These are phyloP conservation scores for Akanthomyces uredinophilus DNA, from an alignment of 2,329 filamentous ascomycete species.

Conservation along the genomic window DNA sequence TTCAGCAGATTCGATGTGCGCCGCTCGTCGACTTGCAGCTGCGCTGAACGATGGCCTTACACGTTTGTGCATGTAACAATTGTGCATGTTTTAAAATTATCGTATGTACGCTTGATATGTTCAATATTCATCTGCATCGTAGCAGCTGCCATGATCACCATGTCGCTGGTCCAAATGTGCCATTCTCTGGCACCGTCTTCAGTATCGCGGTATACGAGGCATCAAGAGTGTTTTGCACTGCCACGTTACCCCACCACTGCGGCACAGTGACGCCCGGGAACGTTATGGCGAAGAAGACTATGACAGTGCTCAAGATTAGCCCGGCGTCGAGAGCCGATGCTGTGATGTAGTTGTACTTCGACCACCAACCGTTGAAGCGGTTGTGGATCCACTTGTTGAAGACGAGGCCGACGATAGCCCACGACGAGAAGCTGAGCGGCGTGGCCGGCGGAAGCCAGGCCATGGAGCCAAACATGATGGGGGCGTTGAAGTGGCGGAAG, in stretches of 20 bases:
- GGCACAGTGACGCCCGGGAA: slow-evolving; percentile 33
- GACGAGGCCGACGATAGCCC: slow-evolving; percentile 52
- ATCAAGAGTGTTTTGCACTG: slow-evolving; percentile 32
- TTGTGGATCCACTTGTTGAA: slow-evolving; percentile 55
- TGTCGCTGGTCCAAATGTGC: slow-evolving; percentile 28
- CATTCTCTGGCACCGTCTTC: slow-evolving; percentile 20
- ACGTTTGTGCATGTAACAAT: background rate
- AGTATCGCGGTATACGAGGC: slow-evolving; percentile 20
- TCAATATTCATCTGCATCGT: background rate
- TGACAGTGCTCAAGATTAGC: slow-evolving; percentile 31
- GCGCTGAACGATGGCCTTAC: background rate
- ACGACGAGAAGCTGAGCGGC: slow-evolving; percentile 52
- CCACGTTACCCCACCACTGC: slow-evolving; percentile 50
- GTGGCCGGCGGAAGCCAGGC: slow-evolving; percentile 54
- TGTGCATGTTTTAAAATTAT: background rate
- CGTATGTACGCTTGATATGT: background rate
- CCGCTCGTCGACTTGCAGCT: background rate
- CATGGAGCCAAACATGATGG: slow-evolving; percentile 53
- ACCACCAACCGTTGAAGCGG: slow-evolving; percentile 56
- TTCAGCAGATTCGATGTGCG: slow-evolving; percentile 13
- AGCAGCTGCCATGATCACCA: slow-evolving; percentile 21
- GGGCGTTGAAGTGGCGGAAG: slow-evolving; percentile 48
- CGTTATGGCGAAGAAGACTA: slow-evolving; percentile 26
- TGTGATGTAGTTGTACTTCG: slow-evolving; percentile 37
- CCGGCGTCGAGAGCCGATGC: slow-evolving; percentile 36